phyloP scores from a whole-genome alignment of 2,329 filamentous ascomycete species.

The Ophiostoma ulmi region DNA sequence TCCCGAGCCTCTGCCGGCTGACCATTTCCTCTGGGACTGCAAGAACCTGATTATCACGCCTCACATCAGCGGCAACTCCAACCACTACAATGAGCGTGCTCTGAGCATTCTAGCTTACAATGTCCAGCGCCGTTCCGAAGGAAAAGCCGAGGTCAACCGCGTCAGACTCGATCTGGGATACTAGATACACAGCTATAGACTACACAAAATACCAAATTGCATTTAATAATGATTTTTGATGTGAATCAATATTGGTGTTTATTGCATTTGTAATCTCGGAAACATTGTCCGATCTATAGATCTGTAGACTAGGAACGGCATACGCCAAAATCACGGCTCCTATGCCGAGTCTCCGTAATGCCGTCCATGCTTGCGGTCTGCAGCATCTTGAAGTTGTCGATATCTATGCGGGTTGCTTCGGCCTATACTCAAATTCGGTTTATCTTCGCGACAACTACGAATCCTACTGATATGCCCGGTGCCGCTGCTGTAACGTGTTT shows the following conservation, averaged over 20 bases:
- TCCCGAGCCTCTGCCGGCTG: constrained; percentile 7
- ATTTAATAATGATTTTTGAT: not conserved
- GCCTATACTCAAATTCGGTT: not conserved
- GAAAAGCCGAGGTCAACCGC: constrained; percentile 19
- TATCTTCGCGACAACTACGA: not conserved
- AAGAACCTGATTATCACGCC: constrained; percentile 50
- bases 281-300: not conserved
- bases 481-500: not conserved
- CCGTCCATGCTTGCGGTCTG: not conserved
- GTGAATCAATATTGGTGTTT: not conserved
- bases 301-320: no score
- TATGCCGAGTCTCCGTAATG: not conserved
- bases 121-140: constrained; percentile 9
- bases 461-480: not conserved
- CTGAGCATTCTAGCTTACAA: constrained; percentile 22
- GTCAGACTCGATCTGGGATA: not conserved
- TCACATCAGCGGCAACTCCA: constrained; percentile 26
- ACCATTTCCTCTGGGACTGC: constrained; percentile 47
- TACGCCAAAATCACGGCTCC: not conserved
- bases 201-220: not conserved
- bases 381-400: not conserved
- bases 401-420: not conserved
- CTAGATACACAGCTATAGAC: not conserved
- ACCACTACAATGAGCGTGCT: constrained; percentile 18
- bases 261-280: not conserved